phyloP scores from a whole-genome alignment of 345 rosid species.

The Arabidopsis arenosa region DNA sequence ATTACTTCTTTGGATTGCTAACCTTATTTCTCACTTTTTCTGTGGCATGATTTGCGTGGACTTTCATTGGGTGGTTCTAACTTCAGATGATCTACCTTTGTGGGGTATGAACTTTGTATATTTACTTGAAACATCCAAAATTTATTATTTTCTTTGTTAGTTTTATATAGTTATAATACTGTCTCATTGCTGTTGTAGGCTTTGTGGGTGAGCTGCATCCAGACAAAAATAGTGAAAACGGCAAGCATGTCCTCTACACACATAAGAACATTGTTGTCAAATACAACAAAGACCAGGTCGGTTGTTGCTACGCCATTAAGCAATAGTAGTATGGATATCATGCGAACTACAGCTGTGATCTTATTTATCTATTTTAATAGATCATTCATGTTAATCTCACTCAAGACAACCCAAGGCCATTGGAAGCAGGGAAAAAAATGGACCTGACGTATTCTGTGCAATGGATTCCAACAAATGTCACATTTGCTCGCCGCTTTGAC shows the following conservation, averaged over 20 bases:
- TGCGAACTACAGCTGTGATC: constrained; percentile 13
- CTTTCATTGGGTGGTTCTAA: constrained; percentile 47
- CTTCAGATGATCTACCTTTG: constrained; percentile 88
- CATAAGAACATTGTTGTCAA: constrained; percentile 69
- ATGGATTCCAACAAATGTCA: constrained; percentile 70
- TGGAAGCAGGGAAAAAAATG: constrained; percentile 65
- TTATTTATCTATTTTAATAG: constrained; percentile 45
- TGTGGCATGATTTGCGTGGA: constrained; percentile 40
- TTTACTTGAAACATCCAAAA: constrained; percentile 7
- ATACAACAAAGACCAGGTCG: constrained; percentile 87
- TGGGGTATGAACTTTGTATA: constrained; percentile 62
- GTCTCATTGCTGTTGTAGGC: constrained; percentile 52
- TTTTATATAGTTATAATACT: background rate
- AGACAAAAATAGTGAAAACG: constrained; percentile 77
- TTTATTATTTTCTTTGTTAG: background rate
- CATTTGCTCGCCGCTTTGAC: constrained; percentile 90
- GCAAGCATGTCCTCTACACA: constrained; percentile 76
- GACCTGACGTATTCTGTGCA: constrained; percentile 90
- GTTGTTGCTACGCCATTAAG: constrained; percentile 32
- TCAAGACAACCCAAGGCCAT: constrained; percentile 75
- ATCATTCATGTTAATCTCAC: constrained; percentile 88
- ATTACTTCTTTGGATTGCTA: background rate
- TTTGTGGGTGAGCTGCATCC: constrained; percentile 85
- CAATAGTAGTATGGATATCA: constrained; percentile 25
- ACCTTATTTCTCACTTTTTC: constrained; percentile 38